A percentile compares a stretch with the other conserved stretches of the same genome.
phyloP scores from a whole-genome alignment of 352 stramenopile genomes.

The Phytophthora pini region DNA sequence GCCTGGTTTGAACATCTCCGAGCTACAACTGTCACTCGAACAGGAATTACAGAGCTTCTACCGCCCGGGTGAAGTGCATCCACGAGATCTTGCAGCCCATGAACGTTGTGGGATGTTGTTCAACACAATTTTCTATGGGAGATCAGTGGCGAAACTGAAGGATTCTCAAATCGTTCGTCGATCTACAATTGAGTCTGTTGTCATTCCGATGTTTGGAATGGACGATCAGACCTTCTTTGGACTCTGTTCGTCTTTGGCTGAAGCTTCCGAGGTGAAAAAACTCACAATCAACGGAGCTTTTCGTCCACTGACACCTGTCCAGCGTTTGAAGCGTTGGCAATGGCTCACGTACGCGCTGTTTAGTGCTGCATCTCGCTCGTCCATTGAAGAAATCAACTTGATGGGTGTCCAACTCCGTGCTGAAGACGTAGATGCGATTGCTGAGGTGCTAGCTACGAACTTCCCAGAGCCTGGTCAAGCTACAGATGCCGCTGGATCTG shows the following conservation, averaged over 20 bases:
- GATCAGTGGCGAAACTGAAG: slow-evolving; percentile 18
- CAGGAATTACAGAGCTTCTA: slow-evolving; percentile 23
- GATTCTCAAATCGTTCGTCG: slow-evolving; percentile 15
- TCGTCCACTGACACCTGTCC: slow-evolving; percentile 15
- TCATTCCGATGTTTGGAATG: slow-evolving; percentile 36
- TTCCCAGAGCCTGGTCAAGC: slow-evolving; percentile 26
- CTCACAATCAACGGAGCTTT: slow-evolving; percentile 34
- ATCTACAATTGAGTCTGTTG: slow-evolving; percentile 30
- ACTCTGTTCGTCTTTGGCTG: slow-evolving; percentile 29
- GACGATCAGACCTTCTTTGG: slow-evolving; percentile 32
- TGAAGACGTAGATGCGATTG: slow-evolving; percentile 27
- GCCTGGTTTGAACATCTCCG: slow-evolving; percentile 23
- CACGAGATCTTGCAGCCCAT: slow-evolving; percentile 15
- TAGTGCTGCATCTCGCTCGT: slow-evolving; percentile 30
- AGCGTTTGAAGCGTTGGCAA: slow-evolving; percentile 36
- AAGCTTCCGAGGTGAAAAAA: slow-evolving; percentile 19
- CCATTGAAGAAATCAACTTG: slow-evolving; percentile 35
- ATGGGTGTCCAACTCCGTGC: slow-evolving; percentile 26
- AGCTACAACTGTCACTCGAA: slow-evolving; percentile 38
- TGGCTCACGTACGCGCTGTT: slow-evolving; percentile 38
- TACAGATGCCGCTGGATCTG: slow-evolving; percentile 5
- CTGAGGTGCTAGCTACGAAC: slow-evolving; percentile 23
- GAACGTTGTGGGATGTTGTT: slow-evolving; percentile 30
- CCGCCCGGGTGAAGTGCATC: slow-evolving; percentile 12
- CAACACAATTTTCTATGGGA: slow-evolving; percentile 27